These are phyloP conservation scores for Biscogniauxia marginata DNA, from an alignment of 2,329 filamentous ascomycete genomes.

Conservation along the genomic window DNA sequence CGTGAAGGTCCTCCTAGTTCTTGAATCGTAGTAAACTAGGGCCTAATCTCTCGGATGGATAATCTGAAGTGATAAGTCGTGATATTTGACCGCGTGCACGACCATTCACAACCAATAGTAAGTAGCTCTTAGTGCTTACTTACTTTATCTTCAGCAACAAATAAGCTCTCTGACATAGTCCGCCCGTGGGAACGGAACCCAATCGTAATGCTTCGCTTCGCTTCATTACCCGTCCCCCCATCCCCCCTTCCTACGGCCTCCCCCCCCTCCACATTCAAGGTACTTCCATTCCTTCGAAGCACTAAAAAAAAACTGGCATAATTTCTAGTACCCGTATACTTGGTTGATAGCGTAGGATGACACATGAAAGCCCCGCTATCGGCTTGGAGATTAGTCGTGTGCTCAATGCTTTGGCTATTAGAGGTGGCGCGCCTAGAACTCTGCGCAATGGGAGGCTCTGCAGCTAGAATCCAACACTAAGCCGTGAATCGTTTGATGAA, in stretches of 20 bases:
- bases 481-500: background rate
- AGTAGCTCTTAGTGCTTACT: conserved; percentile 7
- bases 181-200: conserved; percentile 25
- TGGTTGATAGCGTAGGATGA: background rate
- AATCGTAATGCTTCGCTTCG: conserved; percentile 24
- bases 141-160: conserved; percentile 11
- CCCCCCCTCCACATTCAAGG: background rate
- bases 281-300: background rate
- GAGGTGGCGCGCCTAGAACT: background rate
- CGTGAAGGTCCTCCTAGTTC: too few relatives aligned
- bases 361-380: background rate
- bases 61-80: background rate
- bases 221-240: background rate
- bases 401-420: background rate
- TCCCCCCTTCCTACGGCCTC: background rate
- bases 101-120: background rate
- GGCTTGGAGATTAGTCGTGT: background rate
- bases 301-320: background rate
- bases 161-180: conserved; percentile 12
- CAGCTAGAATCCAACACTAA: background rate
- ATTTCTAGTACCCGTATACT: background rate
- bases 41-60: background rate
- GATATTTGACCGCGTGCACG: too few relatives aligned
- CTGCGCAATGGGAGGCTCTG: background rate
- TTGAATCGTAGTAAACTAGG: too few relatives aligned